A percentile compares a stretch with the other conserved stretches of the same genome.
Evolutionary conservation across 2,329 filamentous ascomycete species (phyloP).

Genomic region (Claviceps humidiphila): DNA sequence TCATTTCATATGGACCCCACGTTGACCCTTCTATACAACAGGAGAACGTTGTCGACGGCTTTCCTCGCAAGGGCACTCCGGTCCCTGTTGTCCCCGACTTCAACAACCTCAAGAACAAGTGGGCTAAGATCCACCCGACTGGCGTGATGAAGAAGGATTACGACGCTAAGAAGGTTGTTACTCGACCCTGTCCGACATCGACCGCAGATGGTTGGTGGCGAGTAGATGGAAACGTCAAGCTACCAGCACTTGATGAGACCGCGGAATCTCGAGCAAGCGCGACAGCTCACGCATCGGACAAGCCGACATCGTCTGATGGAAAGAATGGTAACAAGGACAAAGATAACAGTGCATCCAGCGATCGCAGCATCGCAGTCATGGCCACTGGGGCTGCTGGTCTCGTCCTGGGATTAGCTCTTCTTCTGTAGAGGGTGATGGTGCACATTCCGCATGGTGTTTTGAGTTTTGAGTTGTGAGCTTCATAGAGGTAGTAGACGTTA

Average conservation of each 20-base stretch:
- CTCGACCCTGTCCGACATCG: constrained; percentile 56
- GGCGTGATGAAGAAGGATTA: constrained; percentile 57
- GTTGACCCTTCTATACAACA: constrained; percentile 37
- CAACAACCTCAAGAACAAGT: constrained; percentile 60
- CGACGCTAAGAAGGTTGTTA: constrained; percentile 43
- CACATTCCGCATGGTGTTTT: background rate
- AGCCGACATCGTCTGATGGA: background rate
- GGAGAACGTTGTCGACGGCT: constrained; percentile 50
- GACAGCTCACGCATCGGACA: constrained; percentile 6
- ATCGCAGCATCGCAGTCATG: constrained; percentile 15
- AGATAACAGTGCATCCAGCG: constrained; percentile 10
- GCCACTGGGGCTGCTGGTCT: constrained; percentile 16
- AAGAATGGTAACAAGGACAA: constrained; percentile 5
- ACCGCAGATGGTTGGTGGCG: constrained; percentile 68
- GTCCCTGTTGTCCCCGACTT: constrained; percentile 66
- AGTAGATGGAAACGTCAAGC: constrained; percentile 52
- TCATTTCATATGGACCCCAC: constrained; percentile 61
- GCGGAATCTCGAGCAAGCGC: constrained; percentile 13
- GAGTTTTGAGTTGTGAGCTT: background rate
- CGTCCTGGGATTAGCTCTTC: constrained; percentile 16
- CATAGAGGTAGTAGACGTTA: background rate
- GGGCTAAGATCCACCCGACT: constrained; percentile 58
- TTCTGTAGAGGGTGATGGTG: background rate
- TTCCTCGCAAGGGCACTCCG: constrained; percentile 57
- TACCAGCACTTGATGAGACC: constrained; percentile 55